phyloP scores from a whole-genome alignment of 1,284 basidiomycete species.

The Somion occarium region DNA sequence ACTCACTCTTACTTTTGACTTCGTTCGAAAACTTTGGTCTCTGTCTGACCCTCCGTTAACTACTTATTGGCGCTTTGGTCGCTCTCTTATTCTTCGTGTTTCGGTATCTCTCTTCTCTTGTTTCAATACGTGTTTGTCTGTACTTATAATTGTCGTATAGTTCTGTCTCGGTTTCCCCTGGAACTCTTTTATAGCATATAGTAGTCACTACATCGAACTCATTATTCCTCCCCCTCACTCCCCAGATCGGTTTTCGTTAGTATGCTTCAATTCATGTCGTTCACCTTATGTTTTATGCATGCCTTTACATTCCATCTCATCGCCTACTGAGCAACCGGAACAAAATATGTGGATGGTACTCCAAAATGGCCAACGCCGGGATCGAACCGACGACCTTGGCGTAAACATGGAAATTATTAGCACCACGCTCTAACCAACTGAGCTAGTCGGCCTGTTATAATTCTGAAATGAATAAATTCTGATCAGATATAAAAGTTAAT shows the following conservation, averaged over 20 bases:
- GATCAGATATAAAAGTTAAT: no score
- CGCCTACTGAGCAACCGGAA: no score
- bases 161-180: slow-evolving; percentile 4
- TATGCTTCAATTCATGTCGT: not conserved
- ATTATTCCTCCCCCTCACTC: not conserved
- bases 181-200: slow-evolving; percentile 2
- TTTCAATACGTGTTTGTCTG: not conserved
- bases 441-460: no score
- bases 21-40: not conserved
- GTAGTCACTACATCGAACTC: not conserved
- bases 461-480: no score
- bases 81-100: slow-evolving; percentile 1
- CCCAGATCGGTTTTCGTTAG: not conserved
- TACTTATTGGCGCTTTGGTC: not conserved
- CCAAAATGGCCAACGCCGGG: no score
- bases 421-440: no score
- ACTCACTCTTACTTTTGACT: not conserved
- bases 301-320: not conserved
- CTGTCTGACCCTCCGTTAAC: not conserved
- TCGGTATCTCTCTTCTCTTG: not conserved
- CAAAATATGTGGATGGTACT: no score
- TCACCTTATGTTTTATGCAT: not conserved
- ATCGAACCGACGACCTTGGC: no score
- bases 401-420: no score
- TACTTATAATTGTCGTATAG: slow-evolving; percentile 5